Percentiles rank a stretch among this genome's conserved stretches.
Evolutionary conservation across 2,329 filamentous ascomycete species (phyloP).

Genomic region (Cladobotryum mycophilum): DNA sequence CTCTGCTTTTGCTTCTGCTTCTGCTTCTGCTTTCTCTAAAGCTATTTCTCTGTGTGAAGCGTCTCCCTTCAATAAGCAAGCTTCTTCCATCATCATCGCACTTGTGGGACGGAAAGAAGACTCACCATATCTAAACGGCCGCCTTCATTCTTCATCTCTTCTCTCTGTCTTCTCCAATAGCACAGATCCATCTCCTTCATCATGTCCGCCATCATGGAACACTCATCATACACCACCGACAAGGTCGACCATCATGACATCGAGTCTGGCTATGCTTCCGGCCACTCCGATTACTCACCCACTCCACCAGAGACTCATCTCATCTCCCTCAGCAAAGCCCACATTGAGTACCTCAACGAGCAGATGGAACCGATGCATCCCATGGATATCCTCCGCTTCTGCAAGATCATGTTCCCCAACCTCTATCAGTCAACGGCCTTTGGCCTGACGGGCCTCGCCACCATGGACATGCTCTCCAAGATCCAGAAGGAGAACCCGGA

Average conservation of each 20-base stretch:
- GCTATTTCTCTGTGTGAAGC: too few species aligned
- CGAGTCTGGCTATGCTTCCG: conserved; percentile 83
- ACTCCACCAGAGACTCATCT: conserved; percentile 46
- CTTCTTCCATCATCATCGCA: too few species aligned
- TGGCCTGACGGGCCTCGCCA: conserved; percentile 72
- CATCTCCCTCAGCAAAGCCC: conserved; percentile 78
- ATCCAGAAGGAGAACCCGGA: conserved; percentile 58
- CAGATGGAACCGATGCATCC: conserved; percentile 84
- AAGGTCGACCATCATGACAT: conserved; percentile 41
- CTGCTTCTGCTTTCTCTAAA: not conserved
- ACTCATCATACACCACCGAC: conserved; percentile 32
- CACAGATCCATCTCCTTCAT: conserved; percentile 7
- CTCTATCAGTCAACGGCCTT: conserved; percentile 85
- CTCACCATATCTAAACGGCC: not conserved
- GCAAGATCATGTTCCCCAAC: conserved; percentile 81
- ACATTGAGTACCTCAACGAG: conserved; percentile 84
- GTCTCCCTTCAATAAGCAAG: too few species aligned
- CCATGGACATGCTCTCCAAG: conserved; percentile 79
- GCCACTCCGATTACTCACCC: conserved; percentile 34
- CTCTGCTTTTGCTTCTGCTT: not conserved
- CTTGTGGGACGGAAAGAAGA: too few species aligned
- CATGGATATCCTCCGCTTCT: conserved; percentile 88
- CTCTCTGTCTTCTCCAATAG: not conserved
- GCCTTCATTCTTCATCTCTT: not conserved
- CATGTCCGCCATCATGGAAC: conserved; percentile 31